These are phyloP conservation scores for Melanogaster broomeanus DNA, from an alignment of 768 basidiomycete genomes.

Conservation along the genomic window DNA sequence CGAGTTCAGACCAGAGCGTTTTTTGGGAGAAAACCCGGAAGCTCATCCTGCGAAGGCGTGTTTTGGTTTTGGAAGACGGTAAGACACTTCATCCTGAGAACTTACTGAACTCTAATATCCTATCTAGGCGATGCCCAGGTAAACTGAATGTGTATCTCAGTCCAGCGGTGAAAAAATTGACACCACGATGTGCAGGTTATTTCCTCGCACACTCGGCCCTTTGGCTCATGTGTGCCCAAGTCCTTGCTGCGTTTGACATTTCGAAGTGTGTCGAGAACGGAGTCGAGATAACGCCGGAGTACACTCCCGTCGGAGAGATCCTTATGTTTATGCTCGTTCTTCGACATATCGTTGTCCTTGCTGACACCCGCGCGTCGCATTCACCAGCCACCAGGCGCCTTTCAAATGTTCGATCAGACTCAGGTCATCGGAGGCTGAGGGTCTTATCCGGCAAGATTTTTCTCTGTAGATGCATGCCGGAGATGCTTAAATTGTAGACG, in stretches of 20 bases:
- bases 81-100: not conserved
- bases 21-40: conserved; percentile 19
- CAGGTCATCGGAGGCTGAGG: conserved; percentile 1
- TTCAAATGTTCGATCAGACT: conserved; percentile 15
- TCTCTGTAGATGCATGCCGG: too few relatives aligned
- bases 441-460: not conserved
- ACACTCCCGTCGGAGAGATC: conserved; percentile 27
- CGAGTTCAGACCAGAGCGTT: conserved; percentile 25
- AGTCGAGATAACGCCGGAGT: conserved; percentile 44
- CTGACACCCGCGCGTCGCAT: too few relatives aligned
- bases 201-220: conserved; percentile 27
- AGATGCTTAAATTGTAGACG: too few relatives aligned
- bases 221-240: conserved; percentile 29
- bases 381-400: conserved; percentile 4
- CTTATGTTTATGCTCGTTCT: conserved; percentile 4
- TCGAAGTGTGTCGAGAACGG: conserved; percentile 42
- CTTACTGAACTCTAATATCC: too few relatives aligned
- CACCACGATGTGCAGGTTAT: conserved; percentile 15
- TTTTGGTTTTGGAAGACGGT: conserved; percentile 24
- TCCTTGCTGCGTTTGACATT: conserved; percentile 47
- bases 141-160: not conserved
- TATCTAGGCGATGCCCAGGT: conserved; percentile 17
- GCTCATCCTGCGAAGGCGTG: conserved; percentile 8
- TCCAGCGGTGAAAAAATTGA: not conserved
- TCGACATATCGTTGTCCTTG: not conserved